Evolutionary conservation across 768 basidiomycete species (phyloP), one percentile per base, ranked within the genome.

Genomic region (Podaxis pistillaris): DNA sequence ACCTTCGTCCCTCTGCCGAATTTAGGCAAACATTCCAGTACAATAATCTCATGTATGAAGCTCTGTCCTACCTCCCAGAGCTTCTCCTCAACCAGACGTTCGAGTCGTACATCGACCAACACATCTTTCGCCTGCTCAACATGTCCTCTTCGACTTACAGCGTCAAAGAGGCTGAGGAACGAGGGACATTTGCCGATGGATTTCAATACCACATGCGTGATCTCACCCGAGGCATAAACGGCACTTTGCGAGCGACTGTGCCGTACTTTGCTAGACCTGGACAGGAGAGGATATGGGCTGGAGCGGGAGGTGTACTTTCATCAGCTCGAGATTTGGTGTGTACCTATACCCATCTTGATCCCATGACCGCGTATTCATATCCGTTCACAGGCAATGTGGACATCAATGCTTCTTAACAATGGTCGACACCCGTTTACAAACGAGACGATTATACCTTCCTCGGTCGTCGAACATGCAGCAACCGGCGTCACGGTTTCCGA

Each of bases 1-100:
- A 77, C 65, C 71, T 81, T 12, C 71, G 75, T 9, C 76, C 78
- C 1, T 79, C 79, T 17, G 76, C 81, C 1, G 72, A 72, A 33
- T 72, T 77, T 57, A 68, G 81, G 4, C 73, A 78, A 58, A 77
- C 75, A 8, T 79, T 78, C 60, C 79, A 79, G 58, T 82, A 80
- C 65, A 81, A 78, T 68, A 80, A 82, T 63, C 68, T 80, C 58
- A 80, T 80, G 79, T 81, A 76, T 60, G 75, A 76, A 60, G 72
- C 76, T 1, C 66, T 80, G 0, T 79, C 78, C 3, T 73, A 77
- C 62, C 75, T 82, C 8, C 75, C 77, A 0, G 65, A 67, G 13
- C 65, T 75, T 0, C 71, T 81, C 22, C 71, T 79, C 58, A 77
- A 79, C 50, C 74, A 78, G 53, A 68, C 76, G 0, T 80, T 75